These are phyloP conservation scores for Arthrobotrys conoides DNA, from an alignment of 2,329 filamentous ascomycete species.

Conservation along the genomic window DNA sequence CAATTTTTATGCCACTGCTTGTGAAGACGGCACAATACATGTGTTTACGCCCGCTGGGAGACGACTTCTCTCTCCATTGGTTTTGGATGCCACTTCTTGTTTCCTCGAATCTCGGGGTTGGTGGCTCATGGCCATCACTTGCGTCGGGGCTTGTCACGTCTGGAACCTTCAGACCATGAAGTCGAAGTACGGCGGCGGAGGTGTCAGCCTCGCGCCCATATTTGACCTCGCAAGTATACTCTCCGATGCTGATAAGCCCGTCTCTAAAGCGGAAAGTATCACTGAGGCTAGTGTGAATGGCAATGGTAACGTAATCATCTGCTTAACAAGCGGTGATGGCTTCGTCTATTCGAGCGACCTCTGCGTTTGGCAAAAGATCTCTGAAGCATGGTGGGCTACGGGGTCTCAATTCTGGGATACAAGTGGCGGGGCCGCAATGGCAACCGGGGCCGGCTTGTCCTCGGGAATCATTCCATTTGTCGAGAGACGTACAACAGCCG, in stretches of 20 bases:
- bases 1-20: constrained; percentile 91
- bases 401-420: constrained; percentile 99
- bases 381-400: constrained; percentile 97
- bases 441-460: constrained; percentile 75
- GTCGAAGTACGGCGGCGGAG: constrained; percentile 75
- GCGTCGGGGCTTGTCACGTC: constrained; percentile 89
- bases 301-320: constrained; percentile 86
- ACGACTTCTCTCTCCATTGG: constrained; percentile 84
- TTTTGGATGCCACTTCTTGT: constrained; percentile 92
- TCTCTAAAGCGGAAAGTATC: constrained; percentile 77
- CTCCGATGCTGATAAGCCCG: constrained; percentile 78
- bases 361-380: constrained; percentile 94
- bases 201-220: constrained; percentile 81
- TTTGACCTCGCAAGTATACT: constrained; percentile 87
- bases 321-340: constrained; percentile 92
- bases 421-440: constrained; percentile 78
- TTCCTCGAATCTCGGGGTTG: constrained; percentile 91
- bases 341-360: constrained; percentile 89
- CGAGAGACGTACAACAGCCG: constrained; percentile 93
- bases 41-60: constrained; percentile 93
- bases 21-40: constrained; percentile 91
- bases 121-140: constrained; percentile 90
- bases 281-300: constrained; percentile 94
- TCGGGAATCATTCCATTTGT: constrained; percentile 93
- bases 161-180: constrained; percentile 90